Evolutionary conservation across 2,329 filamentous ascomycete species (phyloP), one percentile per base, ranked within the genome.

Genomic region (Elsinoe arachidis): DNA sequence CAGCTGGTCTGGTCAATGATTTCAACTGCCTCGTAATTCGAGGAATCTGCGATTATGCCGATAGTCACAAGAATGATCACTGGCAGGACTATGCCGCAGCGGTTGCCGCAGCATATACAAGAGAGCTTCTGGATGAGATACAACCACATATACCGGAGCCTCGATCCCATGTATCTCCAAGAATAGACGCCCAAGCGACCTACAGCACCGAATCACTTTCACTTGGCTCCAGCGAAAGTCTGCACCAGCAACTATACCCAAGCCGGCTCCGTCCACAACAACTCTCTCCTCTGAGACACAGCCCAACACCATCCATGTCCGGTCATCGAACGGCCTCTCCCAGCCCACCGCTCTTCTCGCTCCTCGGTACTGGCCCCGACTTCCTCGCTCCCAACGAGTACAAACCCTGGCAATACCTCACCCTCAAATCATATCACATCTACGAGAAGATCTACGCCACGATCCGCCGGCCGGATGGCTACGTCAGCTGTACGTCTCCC

Each of bases 91-190:
- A 58, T 17, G 57, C 57, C 10, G 57, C 57, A 2, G 63, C 52
- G 2, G 59, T 46, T 5, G 64, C 64, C 6, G 63, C 64, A 5
- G 63, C 62, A 5, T 58, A 26, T 23, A 15, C 47, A 5, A 49
- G 43, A 12, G 55, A 60, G 21, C 17, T 60, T 7, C 14, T 55
- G 23, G 34, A 44, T 11, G 41, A 23, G 41, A 44, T 44, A 2
- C 41, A 15, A 21, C 15, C 41, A 2, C 19, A 17, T 11, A 23
- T 44, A 6, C 15, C 41, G 9, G 17, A 44, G 23, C 17, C 17
- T 11, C 19, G 41, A 14, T 44, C 41, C 11, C 41, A 23, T 9
- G 21, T 15, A 7, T 44, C 41, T 2, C 41, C 41, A 3, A 21
- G 17, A 17, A 10, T 6, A 17, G 9, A 23, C 6, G 3, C 23